phyloP scores from a whole-genome alignment of 371 early-diverging fungal genomes.

The Circinella umbellata region DNA sequence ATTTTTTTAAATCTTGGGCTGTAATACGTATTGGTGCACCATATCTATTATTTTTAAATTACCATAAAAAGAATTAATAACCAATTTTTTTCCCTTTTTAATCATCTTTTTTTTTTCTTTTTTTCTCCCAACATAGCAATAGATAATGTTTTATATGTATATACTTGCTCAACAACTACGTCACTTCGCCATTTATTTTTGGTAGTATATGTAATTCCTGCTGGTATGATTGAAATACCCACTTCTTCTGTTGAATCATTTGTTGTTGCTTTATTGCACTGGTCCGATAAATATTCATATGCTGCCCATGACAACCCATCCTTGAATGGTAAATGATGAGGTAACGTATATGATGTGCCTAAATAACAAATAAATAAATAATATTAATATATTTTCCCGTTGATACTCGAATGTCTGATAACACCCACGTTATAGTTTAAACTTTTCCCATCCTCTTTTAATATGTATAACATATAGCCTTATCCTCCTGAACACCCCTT shows the following conservation, averaged over 20 bases:
- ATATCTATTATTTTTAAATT: conserved; percentile 33
- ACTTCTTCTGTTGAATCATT: neutral
- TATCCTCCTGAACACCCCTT: neutral
- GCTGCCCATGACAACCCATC: conserved; percentile 63
- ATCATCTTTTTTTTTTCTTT: neutral
- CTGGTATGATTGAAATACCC: conserved; percentile 44
- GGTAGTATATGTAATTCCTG: conserved; percentile 60
- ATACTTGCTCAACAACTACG: conserved; percentile 54
- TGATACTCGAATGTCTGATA: no score
- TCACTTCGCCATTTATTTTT: conserved; percentile 63
- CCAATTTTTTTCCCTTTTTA: neutral
- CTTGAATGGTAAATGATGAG: conserved; percentile 56
- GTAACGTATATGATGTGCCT: conserved; percentile 64
- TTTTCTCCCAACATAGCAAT: neutral
- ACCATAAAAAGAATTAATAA: neutral
- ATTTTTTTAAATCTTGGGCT: conserved; percentile 38
- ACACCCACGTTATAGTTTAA: no score
- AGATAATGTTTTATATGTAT: conserved; percentile 3
- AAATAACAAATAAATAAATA: neutral
- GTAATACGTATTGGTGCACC: conserved; percentile 52
- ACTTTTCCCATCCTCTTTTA: no score
- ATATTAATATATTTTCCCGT: no score
- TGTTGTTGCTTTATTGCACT: conserved; percentile 11
- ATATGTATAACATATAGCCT: no score
- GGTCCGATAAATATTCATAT: conserved; percentile 46